Evolutionary conservation across 176 grass and related monocot genomes (phyloP), one percentile per base, ranked within the genome.

Genomic region (Oryza glaberrima): DNA sequence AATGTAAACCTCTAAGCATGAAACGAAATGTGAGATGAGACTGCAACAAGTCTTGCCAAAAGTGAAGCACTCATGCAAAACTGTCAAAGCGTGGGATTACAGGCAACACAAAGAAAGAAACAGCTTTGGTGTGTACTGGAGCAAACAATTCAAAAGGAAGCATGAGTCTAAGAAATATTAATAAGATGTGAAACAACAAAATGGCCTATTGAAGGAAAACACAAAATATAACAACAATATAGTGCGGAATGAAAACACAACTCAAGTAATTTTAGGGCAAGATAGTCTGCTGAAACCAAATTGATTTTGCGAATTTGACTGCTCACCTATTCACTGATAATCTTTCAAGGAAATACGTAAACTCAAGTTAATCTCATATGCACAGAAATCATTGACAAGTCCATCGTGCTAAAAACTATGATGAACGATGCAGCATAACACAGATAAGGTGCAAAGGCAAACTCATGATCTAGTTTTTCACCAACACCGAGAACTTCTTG

Each of bases 401-500:
- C 20, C 25, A 67, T 56, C 44, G 64, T 65, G 26, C 2, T 8
- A 81, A 73, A 77, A 48, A 22, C 9, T 13, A 73, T 54, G 34
- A 61, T 32, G 9, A 63, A 51, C 17, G 9, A 60, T 60, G n/a
- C 45, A 90, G 48, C 38, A 77, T 54, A 63, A 71, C 63, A 8
- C 13, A 85, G 69, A 82, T 58, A 56, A 43, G 82, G 76, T n/a
- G 14, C 69, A 74, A 30, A 56, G 65, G 9, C 3, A 41, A 78
- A 94, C 95, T 93, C 65, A 93, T 88, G 92, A 74, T 98, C 95
- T 86, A 95, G 83, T 25, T 95, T 93, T 93, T 95, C 95, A 83
- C 95, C 95, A 16, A 98, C 95, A 77, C 95, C 95, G 80, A 98
- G 92, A 90, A 98, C 95, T 84, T 95, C 95, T 84, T 98, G 92